Conservation (phyloP, 306 rosid genomes). For the Vigna trinervia region DNA sequence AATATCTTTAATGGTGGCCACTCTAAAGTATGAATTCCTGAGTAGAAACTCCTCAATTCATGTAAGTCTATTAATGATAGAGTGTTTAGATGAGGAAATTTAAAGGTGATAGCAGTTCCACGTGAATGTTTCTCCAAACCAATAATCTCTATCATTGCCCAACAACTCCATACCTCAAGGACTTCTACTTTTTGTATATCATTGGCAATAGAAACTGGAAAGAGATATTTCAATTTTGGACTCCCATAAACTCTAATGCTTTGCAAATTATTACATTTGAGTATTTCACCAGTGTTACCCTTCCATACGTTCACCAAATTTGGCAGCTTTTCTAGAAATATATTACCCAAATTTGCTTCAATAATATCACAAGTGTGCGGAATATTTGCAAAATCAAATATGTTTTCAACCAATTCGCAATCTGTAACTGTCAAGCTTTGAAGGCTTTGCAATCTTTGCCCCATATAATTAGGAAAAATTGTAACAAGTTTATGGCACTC, state of each 20-base stretch:
- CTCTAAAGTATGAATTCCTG: conserved; percentile 6
- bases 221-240: conserved; percentile 5
- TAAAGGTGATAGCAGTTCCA: background rate
- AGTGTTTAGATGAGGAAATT: background rate
- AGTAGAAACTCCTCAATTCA: background rate
- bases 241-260: fast-evolving
- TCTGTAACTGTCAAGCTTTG: background rate
- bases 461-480: conserved; percentile 17
- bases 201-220: conserved; percentile 42
- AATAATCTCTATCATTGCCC: conserved; percentile 32
- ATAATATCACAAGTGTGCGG: background rate
- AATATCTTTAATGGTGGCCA: background rate
- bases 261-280: conserved; percentile 2
- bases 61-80: background rate
- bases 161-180: fast-evolving
- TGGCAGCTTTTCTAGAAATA: background rate
- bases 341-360: background rate
- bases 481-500: conserved; percentile 32
- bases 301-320: conserved; percentile 42
- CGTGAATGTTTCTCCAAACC: background rate
- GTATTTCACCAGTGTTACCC: background rate
- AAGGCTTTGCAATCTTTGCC: conserved; percentile 7
- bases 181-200: background rate
- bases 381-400: conserved; percentile 28
- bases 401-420: conserved; percentile 28